Evolutionary conservation across 192 early-diverging fungal genomes (phyloP), one percentile per base, ranked within the genome.

Genomic region (Coemansia sp.): DNA sequence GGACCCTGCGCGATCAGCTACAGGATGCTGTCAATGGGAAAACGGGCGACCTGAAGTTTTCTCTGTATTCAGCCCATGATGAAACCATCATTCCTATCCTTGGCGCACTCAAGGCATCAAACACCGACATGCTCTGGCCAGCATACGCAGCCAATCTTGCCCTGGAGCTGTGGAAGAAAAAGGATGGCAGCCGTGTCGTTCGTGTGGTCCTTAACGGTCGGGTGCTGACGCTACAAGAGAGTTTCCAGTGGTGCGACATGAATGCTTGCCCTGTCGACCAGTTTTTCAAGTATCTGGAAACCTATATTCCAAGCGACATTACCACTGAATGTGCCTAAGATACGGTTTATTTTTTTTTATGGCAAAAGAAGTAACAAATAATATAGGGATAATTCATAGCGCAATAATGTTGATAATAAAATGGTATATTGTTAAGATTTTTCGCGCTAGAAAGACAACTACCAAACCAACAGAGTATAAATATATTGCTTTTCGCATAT

Each of bases 191-290:
- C n/a, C 52, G 65, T 18, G 73, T 84, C 19, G 60, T 85, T 19
- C 77, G 84, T 13, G 79, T 82, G 11, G 49, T 85, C 8, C 78
- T 84, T 55, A 81, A 85, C 52, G 84, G 84, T 8, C 54, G 74
- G 39, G 68, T 82, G 5, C 67, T 78, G 22, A 54, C 61, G 47
- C 51, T 66, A 1, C 66, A 68, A 46, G 41, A 59, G 6, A 66
- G 61, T 7, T 52, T 51, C 40, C 37, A 73, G 59, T 69, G 67
- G 71, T 73, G 71, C 48, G 72, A 79, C 48, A 54, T 79, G 15
- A 64, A 62, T 43, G 43, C 45, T 2, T 73, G 71, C 26, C 62
- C 71, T 13, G 19, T 64, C 18, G 58, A 67, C 32, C 61, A 60
- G 2, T 79, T 79, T 56, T 51, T 42, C 13, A 49, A 62, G 21